These are phyloP conservation scores for Artemisia argyi DNA, from an alignment of 129 eudicot species.

Conservation along the genomic window DNA sequence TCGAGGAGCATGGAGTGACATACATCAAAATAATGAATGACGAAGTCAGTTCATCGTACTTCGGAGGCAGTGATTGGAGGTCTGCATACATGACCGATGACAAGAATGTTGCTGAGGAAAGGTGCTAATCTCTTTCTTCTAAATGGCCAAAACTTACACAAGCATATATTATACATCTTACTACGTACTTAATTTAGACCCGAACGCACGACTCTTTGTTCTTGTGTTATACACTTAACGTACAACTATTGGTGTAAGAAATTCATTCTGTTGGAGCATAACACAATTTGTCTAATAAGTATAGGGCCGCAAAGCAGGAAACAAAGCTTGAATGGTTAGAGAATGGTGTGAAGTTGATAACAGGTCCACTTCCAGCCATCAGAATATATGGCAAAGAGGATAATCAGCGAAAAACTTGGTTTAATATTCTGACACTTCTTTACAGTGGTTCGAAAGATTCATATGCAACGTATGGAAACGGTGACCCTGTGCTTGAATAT, in stretches of 20 bases:
- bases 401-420: conserved; percentile 72
- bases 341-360: conserved; percentile 26
- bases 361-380: conserved; percentile 49
- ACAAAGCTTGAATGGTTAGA: conserved; percentile 42
- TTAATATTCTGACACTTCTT: conserved; percentile 47
- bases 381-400: conserved; percentile 32
- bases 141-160: no score
- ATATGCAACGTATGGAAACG: background rate
- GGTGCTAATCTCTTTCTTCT: background rate
- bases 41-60: background rate
- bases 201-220: no score
- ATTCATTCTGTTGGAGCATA: no score
- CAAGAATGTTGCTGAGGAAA: conserved; percentile 18
- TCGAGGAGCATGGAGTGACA: conserved; percentile 19
- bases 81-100: conserved; percentile 21
- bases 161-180: no score
- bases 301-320: conserved; percentile 55
- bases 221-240: no score
- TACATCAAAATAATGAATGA: background rate
- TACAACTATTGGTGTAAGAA: no score
- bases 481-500: conserved; percentile 1
- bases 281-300: no score
- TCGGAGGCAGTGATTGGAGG: conserved; percentile 14
- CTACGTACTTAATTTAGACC: no score
- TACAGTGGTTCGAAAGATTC: conserved; percentile 11